A percentile compares a stretch with the other conserved stretches of the same genome.
Conservation (phyloP, 345 rosid species). For the Sonneratia caseolaris region DNA sequence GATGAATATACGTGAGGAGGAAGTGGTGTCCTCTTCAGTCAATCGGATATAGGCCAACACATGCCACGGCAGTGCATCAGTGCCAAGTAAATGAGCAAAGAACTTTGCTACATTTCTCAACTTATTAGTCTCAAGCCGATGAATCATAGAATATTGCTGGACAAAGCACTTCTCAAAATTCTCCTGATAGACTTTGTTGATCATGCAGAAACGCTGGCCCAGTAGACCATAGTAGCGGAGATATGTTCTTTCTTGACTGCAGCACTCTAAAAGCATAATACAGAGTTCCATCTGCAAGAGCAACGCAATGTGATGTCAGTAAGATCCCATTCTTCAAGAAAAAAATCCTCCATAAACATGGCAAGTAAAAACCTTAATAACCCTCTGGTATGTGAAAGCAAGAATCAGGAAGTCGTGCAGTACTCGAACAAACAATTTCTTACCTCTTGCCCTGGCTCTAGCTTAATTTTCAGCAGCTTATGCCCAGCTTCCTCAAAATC, state of each 20-base stretch:
- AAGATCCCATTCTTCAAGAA: neutral
- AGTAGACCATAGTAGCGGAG: constrained; percentile 82
- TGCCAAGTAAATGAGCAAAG: constrained; percentile 90
- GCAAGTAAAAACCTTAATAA: neutral
- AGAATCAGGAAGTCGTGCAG: neutral
- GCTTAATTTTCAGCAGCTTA: constrained; percentile 82
- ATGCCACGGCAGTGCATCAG: constrained; percentile 94
- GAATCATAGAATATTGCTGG: constrained; percentile 93
- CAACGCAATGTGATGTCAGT: constrained; percentile 9
- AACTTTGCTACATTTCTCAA: constrained; percentile 85
- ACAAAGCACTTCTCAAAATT: constrained; percentile 89
- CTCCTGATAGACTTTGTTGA: constrained; percentile 81
- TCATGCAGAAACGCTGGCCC: constrained; percentile 94
- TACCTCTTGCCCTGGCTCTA: constrained; percentile 93
- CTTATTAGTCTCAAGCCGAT: constrained; percentile 84
- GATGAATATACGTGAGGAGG: constrained; percentile 84
- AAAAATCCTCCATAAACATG: neutral
- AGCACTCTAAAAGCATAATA: constrained; percentile 89
- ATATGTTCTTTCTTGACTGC: constrained; percentile 92
- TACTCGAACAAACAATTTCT: constrained; percentile 1
- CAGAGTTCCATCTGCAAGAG: constrained; percentile 82
- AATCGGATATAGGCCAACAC: constrained; percentile 70
- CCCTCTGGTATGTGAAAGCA: neutral
- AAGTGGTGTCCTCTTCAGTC: constrained; percentile 92
- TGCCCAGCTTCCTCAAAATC: constrained; percentile 99